Percentiles rank a stretch among this genome's conserved stretches.
phyloP scores from a whole-genome alignment of 768 basidiomycete genomes.

The Tylopilus sp. region DNA sequence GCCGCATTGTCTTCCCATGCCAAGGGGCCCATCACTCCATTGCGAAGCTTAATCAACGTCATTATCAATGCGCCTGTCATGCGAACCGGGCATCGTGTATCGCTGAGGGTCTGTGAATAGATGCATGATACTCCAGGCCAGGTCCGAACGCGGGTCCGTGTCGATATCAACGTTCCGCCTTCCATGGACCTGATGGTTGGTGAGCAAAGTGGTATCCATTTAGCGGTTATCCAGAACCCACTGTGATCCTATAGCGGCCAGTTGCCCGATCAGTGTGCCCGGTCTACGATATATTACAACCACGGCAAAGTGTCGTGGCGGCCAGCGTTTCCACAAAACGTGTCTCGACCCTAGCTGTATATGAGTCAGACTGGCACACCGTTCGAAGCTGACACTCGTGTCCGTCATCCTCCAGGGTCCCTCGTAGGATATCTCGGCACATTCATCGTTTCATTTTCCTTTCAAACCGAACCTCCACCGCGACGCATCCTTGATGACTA shows the following conservation, averaged over 20 bases:
- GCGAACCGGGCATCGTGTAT: conserved; percentile 1
- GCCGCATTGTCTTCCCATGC: conserved; percentile 22
- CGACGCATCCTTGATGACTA: conserved; percentile 14
- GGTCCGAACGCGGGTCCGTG: neutral
- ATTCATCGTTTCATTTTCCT: neutral
- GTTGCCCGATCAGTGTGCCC: conserved; percentile 5
- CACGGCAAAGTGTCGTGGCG: conserved; percentile 23
- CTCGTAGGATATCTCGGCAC: neutral
- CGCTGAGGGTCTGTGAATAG: neutral
- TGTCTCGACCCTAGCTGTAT: conserved; percentile 26
- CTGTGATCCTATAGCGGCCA: conserved; percentile 3
- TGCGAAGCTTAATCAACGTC: conserved; percentile 19
- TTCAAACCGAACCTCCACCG: neutral
- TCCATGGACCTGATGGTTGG: neutral
- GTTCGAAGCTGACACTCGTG: conserved; percentile 4
- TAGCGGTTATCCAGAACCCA: conserved; percentile 7
- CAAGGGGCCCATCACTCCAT: conserved; percentile 15
- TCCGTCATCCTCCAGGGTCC: neutral
- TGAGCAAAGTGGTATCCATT: neutral
- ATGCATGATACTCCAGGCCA: neutral
- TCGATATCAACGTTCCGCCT: neutral
- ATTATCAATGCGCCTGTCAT: conserved; percentile 7
- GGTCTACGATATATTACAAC: conserved; percentile 12
- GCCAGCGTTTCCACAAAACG: conserved; percentile 22
- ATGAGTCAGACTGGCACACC: conserved; percentile 10